A percentile compares a stretch with the other conserved stretches of the same genome.
phyloP scores from a whole-genome alignment of 139 green algal species.

The Chlorella vulgaris region DNA sequence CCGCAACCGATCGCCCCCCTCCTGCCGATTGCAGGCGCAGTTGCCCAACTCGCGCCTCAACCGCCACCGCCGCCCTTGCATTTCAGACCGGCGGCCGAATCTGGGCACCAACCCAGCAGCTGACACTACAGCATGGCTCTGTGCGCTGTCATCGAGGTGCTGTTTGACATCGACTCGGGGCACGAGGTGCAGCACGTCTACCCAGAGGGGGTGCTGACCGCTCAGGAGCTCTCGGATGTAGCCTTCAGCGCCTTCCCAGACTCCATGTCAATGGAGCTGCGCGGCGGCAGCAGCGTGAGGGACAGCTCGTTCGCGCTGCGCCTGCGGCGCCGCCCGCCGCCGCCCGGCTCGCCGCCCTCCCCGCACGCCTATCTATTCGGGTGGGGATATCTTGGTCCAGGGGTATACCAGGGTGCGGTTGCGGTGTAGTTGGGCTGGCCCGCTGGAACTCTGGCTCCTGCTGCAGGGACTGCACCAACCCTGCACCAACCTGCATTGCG shows the following conservation, averaged over 20 bases:
- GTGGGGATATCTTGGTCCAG: slow-evolving; percentile 11
- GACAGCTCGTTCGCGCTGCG: slow-evolving; percentile 80
- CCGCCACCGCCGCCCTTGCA: background rate
- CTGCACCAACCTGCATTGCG: no score
- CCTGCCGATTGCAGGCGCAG: no score
- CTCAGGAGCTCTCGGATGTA: background rate
- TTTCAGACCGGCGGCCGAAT: background rate
- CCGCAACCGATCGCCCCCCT: no score
- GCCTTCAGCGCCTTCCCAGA: slow-evolving; percentile 42
- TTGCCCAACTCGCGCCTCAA: background rate
- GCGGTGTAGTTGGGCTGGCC: background rate
- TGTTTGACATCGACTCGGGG: slow-evolving; percentile 76
- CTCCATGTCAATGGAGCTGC: slow-evolving; percentile 69
- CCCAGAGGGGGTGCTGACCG: slow-evolving; percentile 44
- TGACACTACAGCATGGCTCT: background rate
- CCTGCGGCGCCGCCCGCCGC: slow-evolving; percentile 39
- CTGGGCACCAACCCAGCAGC: background rate
- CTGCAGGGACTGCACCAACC: background rate
- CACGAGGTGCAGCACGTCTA: slow-evolving; percentile 58
- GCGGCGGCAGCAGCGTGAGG: slow-evolving; percentile 57
- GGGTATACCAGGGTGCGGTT: background rate
- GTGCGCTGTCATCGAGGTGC: slow-evolving; percentile 5
- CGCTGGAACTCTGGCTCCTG: background rate
- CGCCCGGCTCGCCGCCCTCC: background rate
- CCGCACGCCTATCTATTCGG: slow-evolving; percentile 27